Base-by-base conservation (phyloP, 1,284 basidiomycete genomes). In the Fomitopsis palustris region DNA sequence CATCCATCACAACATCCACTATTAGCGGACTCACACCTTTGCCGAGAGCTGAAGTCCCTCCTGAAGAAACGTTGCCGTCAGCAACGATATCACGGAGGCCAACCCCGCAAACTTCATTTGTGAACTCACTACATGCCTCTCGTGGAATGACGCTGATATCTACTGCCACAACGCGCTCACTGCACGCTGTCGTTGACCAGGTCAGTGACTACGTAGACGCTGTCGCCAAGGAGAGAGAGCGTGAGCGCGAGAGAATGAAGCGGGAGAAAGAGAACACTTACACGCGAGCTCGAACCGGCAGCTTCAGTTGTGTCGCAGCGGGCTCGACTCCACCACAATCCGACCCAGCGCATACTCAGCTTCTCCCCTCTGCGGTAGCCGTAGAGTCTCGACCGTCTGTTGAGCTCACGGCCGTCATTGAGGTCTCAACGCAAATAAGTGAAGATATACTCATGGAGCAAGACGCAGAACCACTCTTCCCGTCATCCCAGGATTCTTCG, bases 171-270 rank as follows among this genome's bases (percentile, higher is more conserved):
- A 55, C 63, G 39, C 64, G 74, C 45, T 77, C 79, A 51, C 66
- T 85, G 6, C 72, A 74, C 16, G 73, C 70, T 2, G 78, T 85
- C 5, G 86, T 85, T 0, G 65, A 71, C 2, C 85, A 88, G 67
- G 81, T 88, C 14, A 82, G 83, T 25, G 76, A 75, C 1, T 92
- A 87, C 66, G 86, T 92, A 2, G 89, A 91, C 60, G 81, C 81
- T 5, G 81, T 91, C 2, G 85, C 84, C 1, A 82, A 82, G 60
- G 88, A 91, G 62, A 76, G 90, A 7, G 89, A 92, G 60, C 78
- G 77, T 55, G 90, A 91, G 69, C 77, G 89, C 3, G 90, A 92
- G 64, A 77, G 88, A 16, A 76, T 90, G 54, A 82, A 83, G 61
- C 75, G 80, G 51, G 88, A 88, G 68, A 76, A 86, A n/a, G 69